Conservation (phyloP, 208 protist genomes). For the Leishmania martiniquensis region DNA sequence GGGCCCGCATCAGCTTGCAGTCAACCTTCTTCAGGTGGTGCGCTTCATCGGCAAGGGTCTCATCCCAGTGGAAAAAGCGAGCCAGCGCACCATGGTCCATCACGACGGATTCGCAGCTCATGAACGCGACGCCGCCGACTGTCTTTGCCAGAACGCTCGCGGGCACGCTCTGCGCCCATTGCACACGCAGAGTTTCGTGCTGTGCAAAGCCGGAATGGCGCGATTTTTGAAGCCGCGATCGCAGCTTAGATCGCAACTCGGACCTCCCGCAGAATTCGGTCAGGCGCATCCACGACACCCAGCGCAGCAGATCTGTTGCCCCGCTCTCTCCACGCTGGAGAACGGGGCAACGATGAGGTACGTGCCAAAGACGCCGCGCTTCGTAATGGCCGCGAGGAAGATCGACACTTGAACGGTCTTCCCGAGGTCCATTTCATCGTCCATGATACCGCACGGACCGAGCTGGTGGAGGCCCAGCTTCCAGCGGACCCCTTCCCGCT, state of each 20-base stretch:
- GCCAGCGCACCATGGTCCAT: conserved; percentile 24
- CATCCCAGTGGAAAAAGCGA: conserved; percentile 44
- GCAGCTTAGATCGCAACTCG: conserved; percentile 30
- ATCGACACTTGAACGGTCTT: conserved; percentile 96
- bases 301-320: conserved; percentile 90
- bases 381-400: conserved; percentile 89
- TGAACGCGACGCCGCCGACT: conserved; percentile 79
- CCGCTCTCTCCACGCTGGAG: conserved; percentile 89
- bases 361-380: conserved; percentile 60
- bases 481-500: conserved; percentile 94
- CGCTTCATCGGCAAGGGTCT: conserved; percentile 94
- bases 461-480: conserved; percentile 92
- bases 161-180: conserved; percentile 25
- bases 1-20: conserved; percentile 80
- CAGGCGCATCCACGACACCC: conserved; percentile 81
- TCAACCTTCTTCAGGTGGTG: conserved; percentile 96
- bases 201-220: conserved; percentile 36
- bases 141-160: conserved; percentile 21
- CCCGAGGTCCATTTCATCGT: conserved; percentile 96
- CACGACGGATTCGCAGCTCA: conserved; percentile 96
- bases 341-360: conserved; percentile 92
- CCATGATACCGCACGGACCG: conserved; percentile 87
- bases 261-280: conserved; percentile 59
- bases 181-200: conserved; percentile 50
- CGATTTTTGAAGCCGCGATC: conserved; percentile 55